These are phyloP conservation scores for Aspergillus ellipticus DNA, from an alignment of 495 filamentous ascomycete genomes.

Conservation along the genomic window DNA sequence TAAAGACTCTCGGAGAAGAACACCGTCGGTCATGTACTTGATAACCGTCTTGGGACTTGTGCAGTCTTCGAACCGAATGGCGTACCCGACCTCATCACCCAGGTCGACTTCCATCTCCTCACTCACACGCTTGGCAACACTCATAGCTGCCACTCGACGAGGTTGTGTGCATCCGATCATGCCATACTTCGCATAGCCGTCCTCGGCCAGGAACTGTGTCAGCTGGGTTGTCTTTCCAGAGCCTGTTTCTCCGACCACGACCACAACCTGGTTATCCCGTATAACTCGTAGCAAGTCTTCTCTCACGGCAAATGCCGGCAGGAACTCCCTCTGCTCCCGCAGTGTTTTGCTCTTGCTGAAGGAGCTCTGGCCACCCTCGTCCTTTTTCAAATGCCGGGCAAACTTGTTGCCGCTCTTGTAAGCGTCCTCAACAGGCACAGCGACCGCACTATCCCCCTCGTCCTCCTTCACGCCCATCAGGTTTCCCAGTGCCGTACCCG, in stretches of 20 bases:
- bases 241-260: slow-evolving; percentile 94
- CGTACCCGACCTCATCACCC: slow-evolving; percentile 87
- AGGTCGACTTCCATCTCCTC: slow-evolving; percentile 99
- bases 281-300: slow-evolving; percentile 95
- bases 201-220: slow-evolving; percentile 92
- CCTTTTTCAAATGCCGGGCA: slow-evolving; percentile 83
- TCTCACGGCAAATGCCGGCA: slow-evolving; percentile 94
- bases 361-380: slow-evolving; percentile 73
- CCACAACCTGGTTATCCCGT: slow-evolving; percentile 92
- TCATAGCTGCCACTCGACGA: slow-evolving; percentile 95
- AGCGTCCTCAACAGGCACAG: slow-evolving; percentile 69
- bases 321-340: slow-evolving; percentile 85
- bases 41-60: slow-evolving; percentile 91
- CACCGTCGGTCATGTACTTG: slow-evolving; percentile 99
- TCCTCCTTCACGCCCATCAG: slow-evolving; percentile 94
- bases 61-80: slow-evolving; percentile 98
- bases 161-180: slow-evolving; percentile 97
- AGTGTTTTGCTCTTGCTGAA: slow-evolving; percentile 92
- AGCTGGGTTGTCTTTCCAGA: slow-evolving; percentile 97
- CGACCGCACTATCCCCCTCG: slow-evolving; percentile 82
- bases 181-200: slow-evolving; percentile 80
- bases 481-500: slow-evolving; percentile 89
- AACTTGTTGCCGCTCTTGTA: slow-evolving; percentile 75
- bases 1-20: slow-evolving; percentile 88
- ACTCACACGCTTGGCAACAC: slow-evolving; percentile 95